phyloP scores from a whole-genome alignment of 148 eudicot genomes.

The Oxyria digyna region DNA sequence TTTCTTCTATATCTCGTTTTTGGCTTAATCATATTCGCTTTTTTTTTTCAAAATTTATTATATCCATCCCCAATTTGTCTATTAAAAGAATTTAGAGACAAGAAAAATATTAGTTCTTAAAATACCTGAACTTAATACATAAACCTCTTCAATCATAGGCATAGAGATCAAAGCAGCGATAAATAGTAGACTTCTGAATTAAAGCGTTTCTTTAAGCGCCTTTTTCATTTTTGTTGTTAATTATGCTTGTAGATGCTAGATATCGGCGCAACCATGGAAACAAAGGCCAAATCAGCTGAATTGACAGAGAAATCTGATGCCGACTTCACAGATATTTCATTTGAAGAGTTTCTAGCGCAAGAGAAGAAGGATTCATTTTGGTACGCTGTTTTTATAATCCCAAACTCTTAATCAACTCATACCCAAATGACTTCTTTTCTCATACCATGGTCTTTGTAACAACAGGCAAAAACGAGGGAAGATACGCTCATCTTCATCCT shows the following conservation, averaged over 20 bases:
- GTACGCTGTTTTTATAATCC: constrained; percentile 14
- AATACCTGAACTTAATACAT: too few species aligned
- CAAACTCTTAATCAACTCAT: neutral
- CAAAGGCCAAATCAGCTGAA: constrained; percentile 32
- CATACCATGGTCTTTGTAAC: neutral
- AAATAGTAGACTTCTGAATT: too few species aligned
- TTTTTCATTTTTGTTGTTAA: neutral
- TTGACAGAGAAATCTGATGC: constrained; percentile 27
- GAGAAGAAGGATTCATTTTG: constrained; percentile 73
- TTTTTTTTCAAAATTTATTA: too few species aligned
- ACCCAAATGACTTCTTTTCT: too few species aligned
- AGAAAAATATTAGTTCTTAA: too few species aligned
- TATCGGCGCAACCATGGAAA: constrained; percentile 35
- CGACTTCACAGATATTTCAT: constrained; percentile 35
- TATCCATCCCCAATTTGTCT: too few species aligned
- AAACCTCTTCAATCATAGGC: too few species aligned
- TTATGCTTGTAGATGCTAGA: constrained; percentile 43
- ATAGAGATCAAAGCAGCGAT: neutral
- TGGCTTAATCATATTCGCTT: neutral
- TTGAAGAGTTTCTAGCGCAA: constrained; percentile 51
- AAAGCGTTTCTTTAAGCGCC: too few species aligned
- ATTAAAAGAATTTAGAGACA: too few species aligned
- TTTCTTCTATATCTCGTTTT: neutral
- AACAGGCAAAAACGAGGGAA: constrained; percentile 65
- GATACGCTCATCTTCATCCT: constrained; percentile 22